Base-by-base conservation (phyloP, 352 stramenopile genomes). In the Globisporangium spinosum region DNA sequence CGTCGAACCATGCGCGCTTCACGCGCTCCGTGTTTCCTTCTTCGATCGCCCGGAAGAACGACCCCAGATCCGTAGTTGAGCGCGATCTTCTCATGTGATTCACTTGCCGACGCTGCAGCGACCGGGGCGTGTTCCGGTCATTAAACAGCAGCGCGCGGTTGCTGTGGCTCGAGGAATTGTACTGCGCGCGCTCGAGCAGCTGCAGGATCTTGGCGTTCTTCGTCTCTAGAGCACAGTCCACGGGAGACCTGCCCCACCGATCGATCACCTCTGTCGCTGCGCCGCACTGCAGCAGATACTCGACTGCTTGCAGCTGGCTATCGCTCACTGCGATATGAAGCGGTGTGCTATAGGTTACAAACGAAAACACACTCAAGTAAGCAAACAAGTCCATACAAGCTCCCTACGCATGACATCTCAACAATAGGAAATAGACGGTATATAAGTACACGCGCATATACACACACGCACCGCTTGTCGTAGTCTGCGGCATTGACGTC, bases 401-500 rank as follows among this genome's bases (percentile, higher is more conserved):
- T 23, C 22, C 51, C 25, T 27, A 9, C 53, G 25, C 27, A 57
- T 22, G 1, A 5, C 23, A 49, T 27, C 22, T 20, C 43, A 51
- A 34, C 34, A 38, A 13, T 9, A 27, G 34, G n/a, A 23, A 6
- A 56, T 20, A 56, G 22, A 20, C 10, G 9, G 22, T 10, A 45
- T 56, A 32, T 56, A 56, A 27, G 5, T 3, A 8, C 22, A 34
- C 10, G 20, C 23, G 2, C 17, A 58, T 17, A 22, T n/a, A 92
- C 86, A 32, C 51, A 7, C 17, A 58, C 54, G 27, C 17, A 94
- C 86, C 86, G 77, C 58, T 85, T 87, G 70, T 94, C 83, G 62
- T 91, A 91, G 70, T 94, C 86, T n/a, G 73, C 75, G 20, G 78
- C 75, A 64, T 93, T 92, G 22, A 94, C 82, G 64, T 94, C 80